A percentile compares a stretch with the other conserved stretches of the same genome.
phyloP scores from a whole-genome alignment of 1,284 basidiomycete genomes.

The Mycena sp. region DNA sequence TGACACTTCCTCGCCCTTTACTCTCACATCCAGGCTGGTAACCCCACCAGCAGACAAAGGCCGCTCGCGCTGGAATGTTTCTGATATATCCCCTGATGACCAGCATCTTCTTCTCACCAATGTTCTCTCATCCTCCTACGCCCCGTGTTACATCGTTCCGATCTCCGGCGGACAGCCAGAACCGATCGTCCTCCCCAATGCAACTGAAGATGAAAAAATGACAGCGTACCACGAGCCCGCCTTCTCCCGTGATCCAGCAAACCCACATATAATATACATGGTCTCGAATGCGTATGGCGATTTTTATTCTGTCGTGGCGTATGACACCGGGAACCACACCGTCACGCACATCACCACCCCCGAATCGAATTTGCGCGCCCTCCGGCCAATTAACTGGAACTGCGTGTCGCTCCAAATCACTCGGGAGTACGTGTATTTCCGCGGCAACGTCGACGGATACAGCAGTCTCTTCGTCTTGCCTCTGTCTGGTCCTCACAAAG shows the following conservation, averaged over 20 bases:
- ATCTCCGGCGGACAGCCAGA: conserved; percentile 18
- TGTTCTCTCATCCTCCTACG: conserved; percentile 1
- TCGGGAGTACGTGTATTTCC: conserved; percentile 24
- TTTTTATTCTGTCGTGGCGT: conserved; percentile 21
- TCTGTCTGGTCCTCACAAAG: conserved; percentile 17
- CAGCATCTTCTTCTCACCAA: conserved; percentile 24
- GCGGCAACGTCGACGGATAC: conserved; percentile 26
- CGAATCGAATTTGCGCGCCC: conserved; percentile 17
- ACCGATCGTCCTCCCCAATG: conserved; percentile 22
- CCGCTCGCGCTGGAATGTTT: conserved; percentile 20
- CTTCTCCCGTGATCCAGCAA: conserved; percentile 24
- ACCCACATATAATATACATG: conserved; percentile 24
- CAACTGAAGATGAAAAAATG: conserved; percentile 20
- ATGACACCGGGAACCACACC: conserved; percentile 13
- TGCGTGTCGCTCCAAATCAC: conserved; percentile 4
- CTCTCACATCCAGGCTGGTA: conserved; percentile 23
- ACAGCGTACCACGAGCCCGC: conserved; percentile 1
- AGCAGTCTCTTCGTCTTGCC: conserved; percentile 15
- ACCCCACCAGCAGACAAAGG: conserved; percentile 15
- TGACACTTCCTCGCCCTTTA: conserved; percentile 21
- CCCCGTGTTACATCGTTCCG: conserved; percentile 14
- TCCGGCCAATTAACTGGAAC: conserved; percentile 28
- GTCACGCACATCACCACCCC: conserved; percentile 28
- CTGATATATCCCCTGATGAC: conserved; percentile 28
- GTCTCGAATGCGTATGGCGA: conserved; percentile 24